These are phyloP conservation scores for Yamadazyma phyllophila DNA, from an alignment of 805 yeast species.

Conservation along the genomic window DNA sequence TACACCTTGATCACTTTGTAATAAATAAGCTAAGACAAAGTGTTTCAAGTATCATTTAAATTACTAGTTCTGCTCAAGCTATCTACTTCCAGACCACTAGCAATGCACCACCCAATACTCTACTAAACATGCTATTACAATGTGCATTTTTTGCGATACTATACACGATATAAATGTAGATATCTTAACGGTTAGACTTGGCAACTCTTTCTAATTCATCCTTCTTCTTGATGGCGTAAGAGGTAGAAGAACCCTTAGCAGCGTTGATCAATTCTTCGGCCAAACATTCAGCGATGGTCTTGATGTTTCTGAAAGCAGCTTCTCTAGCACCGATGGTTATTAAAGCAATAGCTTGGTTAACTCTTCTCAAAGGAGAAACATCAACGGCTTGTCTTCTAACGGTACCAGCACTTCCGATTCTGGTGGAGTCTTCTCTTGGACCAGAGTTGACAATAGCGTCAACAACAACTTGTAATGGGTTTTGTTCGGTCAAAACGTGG, in stretches of 20 bases:
- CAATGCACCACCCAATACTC: too few species aligned
- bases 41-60: too few species aligned
- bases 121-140: slow-evolving; percentile 1
- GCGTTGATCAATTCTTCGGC: slow-evolving; percentile 99
- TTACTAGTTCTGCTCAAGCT: too few species aligned
- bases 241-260: slow-evolving; percentile 99
- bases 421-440: slow-evolving; percentile 99
- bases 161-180: slow-evolving; percentile 17
- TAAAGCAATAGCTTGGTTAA: slow-evolving; percentile 97
- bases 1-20: too few species aligned
- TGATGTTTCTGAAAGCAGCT: slow-evolving; percentile 99
- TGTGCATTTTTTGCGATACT: slow-evolving; percentile 11
- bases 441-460: slow-evolving; percentile 99
- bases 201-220: slow-evolving; percentile 99
- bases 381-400: slow-evolving; percentile 99
- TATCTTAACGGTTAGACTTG: slow-evolving; percentile 97
- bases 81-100: too few species aligned
- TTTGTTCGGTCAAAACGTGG: slow-evolving; percentile 94
- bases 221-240: slow-evolving; percentile 99
- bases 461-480: slow-evolving; percentile 99
- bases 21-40: too few species aligned
- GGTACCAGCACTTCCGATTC: slow-evolving; percentile 99
- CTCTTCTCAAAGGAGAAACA: slow-evolving; percentile 99
- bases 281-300: slow-evolving; percentile 99
- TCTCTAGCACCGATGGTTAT: slow-evolving; percentile 99